A percentile compares a stretch with the other conserved stretches of the same genome.
phyloP scores from a whole-genome alignment of 164 flowering plant genomes.

The Chloranthus sessilifolius region DNA sequence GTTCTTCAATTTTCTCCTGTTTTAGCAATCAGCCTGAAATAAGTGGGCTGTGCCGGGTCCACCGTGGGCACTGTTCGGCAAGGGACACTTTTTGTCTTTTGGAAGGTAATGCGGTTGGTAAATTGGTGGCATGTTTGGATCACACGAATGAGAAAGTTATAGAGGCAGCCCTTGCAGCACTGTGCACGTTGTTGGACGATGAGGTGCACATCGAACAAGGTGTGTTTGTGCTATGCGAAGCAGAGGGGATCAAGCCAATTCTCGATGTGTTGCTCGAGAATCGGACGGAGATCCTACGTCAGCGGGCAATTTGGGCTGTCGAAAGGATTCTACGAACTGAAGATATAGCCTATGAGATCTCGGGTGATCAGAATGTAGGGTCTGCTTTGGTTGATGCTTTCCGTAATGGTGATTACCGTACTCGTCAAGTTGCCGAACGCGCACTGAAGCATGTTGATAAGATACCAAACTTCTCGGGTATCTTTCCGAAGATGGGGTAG shows the following conservation, averaged over 20 bases:
- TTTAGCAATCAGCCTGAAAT: conserved; percentile 56
- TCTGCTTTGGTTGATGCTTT: conserved; percentile 97
- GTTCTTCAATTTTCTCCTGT: conserved; percentile 65
- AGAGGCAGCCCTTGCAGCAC: conserved; percentile 82
- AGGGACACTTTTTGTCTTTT: conserved; percentile 74
- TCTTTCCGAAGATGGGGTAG: conserved; percentile 55
- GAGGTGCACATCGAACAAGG: conserved; percentile 75
- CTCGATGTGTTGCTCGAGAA: conserved; percentile 34
- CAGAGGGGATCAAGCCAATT: conserved; percentile 30
- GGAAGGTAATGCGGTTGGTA: conserved; percentile 73
- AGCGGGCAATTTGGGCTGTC: conserved; percentile 27
- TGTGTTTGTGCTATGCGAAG: conserved; percentile 50
- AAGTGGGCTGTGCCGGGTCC: conserved; percentile 65
- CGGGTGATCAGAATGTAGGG: conserved; percentile 56
- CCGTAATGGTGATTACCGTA: conserved; percentile 71
- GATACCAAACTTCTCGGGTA: conserved; percentile 89
- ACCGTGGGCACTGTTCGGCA: conserved; percentile 65
- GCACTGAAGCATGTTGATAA: conserved; percentile 87
- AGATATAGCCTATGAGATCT: conserved; percentile 27
- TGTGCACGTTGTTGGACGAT: conserved; percentile 79
- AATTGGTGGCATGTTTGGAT: conserved; percentile 74
- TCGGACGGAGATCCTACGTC: conserved; percentile 24
- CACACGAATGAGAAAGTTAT: conserved; percentile 78
- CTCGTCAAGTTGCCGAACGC: conserved; percentile 83
- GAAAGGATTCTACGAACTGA: conserved; percentile 30